Evolutionary conservation across 2,329 filamentous ascomycete genomes (phyloP).

Genomic region (Fusarium nisikadoi): DNA sequence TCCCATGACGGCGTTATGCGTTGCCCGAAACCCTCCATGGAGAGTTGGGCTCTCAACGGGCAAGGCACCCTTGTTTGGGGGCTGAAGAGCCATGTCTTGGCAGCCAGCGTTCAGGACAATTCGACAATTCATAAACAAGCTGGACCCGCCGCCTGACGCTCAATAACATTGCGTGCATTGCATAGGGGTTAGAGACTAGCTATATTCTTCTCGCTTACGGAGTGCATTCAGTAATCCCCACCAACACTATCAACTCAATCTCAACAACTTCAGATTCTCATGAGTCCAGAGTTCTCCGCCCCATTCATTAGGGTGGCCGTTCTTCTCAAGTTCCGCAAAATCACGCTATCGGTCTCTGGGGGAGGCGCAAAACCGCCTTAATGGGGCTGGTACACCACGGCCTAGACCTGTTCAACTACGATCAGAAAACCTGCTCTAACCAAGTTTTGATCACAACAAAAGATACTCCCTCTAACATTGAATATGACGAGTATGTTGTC

Average conservation of each 20-base stretch:
- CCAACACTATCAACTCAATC: background rate
- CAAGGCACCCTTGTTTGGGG: constrained; percentile 28
- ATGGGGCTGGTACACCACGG: constrained; percentile 44
- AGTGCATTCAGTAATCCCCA: background rate
- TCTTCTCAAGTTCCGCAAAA: constrained; percentile 39
- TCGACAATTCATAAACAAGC: constrained; percentile 33
- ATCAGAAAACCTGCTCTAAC: constrained; percentile 47
- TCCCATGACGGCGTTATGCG: constrained; percentile 6
- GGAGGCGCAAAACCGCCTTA: constrained; percentile 41
- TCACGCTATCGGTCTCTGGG: constrained; percentile 38
- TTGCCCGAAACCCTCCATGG: background rate
- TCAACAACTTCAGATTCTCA: constrained; percentile 20
- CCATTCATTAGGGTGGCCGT: constrained; percentile 40
- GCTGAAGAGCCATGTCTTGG: constrained; percentile 22
- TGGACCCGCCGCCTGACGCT: constrained; percentile 15
- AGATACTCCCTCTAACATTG: constrained; percentile 47
- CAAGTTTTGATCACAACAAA: constrained; percentile 49
- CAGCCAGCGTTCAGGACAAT: constrained; percentile 21
- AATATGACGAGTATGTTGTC: constrained; percentile 54
- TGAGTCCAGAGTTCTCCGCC: constrained; percentile 38
- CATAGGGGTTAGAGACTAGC: background rate
- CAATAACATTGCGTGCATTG: constrained; percentile 1
- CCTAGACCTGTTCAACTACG: constrained; percentile 52
- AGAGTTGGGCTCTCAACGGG: constrained; percentile 2
- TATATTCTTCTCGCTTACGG: constrained; percentile 2